Conservation (phyloP, 2,329 filamentous ascomycete species). For the Eutypa lata region DNA sequence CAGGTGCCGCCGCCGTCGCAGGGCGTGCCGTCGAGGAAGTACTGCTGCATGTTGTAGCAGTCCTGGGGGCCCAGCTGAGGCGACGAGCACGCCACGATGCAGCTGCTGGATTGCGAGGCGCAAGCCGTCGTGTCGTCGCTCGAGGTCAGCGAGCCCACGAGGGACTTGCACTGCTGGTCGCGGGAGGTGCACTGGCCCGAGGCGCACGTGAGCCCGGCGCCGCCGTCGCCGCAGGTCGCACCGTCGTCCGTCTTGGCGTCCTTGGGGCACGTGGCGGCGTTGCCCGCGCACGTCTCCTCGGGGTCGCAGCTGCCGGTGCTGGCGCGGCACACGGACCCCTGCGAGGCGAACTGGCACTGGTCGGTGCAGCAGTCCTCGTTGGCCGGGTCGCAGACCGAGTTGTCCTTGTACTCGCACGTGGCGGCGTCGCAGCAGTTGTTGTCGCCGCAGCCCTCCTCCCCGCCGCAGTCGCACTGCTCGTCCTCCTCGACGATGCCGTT, state of each 20-base stretch:
- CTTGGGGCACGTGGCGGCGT: constrained; percentile 66
- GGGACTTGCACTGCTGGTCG: constrained; percentile 80
- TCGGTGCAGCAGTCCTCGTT: constrained; percentile 79
- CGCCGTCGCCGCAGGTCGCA: constrained; percentile 63
- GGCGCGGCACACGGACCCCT: constrained; percentile 73
- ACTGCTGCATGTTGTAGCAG: constrained; percentile 79
- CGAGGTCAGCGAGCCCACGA: constrained; percentile 72
- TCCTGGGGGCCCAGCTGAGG: constrained; percentile 62
- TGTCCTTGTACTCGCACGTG: constrained; percentile 79
- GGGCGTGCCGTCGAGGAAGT: constrained; percentile 87
- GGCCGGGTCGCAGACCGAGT: constrained; percentile 73
- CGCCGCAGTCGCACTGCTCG: constrained; percentile 96
- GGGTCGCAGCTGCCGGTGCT: constrained; percentile 83
- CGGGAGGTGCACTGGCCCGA: constrained; percentile 93
- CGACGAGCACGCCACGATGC: constrained; percentile 72
- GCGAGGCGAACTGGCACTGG: constrained; percentile 63
- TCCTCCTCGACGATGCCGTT: constrained; percentile 95
- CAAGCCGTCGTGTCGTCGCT: constrained; percentile 81
- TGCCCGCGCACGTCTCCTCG: constrained; percentile 77
- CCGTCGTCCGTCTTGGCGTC: constrained; percentile 71
- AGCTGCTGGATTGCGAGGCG: constrained; percentile 59
- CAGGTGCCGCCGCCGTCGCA: constrained; percentile 81
- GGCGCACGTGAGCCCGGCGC: constrained; percentile 69
- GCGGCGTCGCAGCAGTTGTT: constrained; percentile 81
- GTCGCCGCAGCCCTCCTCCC: constrained; percentile 63